Percentiles rank a stretch among this genome's conserved stretches.
Conservation (phyloP, 768 basidiomycete species). For the Tricholoma matsutake region DNA sequence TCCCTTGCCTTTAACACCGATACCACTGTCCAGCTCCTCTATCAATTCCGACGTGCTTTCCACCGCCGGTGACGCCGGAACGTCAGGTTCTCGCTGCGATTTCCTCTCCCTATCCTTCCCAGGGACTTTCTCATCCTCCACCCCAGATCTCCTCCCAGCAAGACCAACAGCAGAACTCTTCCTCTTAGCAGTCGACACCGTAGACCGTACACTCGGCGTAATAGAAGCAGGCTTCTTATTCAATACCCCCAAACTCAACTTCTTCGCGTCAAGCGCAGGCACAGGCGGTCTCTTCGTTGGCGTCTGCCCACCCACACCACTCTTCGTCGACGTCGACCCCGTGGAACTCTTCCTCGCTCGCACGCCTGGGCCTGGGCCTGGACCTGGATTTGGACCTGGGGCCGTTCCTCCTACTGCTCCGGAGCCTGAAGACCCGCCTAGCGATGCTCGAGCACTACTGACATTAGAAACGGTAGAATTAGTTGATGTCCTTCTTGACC, state of each 20-base stretch:
- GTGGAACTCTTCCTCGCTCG: slow-evolving; percentile 15
- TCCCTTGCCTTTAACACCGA: slow-evolving; percentile 23
- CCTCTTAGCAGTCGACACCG: slow-evolving; percentile 26
- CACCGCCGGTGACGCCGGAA: not conserved
- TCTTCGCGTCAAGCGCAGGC: slow-evolving; percentile 28
- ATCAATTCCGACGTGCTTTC: not conserved
- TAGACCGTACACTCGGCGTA: slow-evolving; percentile 19
- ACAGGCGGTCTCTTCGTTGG: slow-evolving; percentile 30
- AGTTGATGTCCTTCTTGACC: slow-evolving; percentile 31
- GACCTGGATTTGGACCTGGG: no score
- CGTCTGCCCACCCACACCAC: slow-evolving; percentile 10
- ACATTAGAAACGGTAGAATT: slow-evolving; percentile 26
- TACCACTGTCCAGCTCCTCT: slow-evolving; percentile 14
- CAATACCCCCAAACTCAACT: slow-evolving; percentile 24
- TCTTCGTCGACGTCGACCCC: slow-evolving; percentile 23
- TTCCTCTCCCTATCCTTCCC: slow-evolving; percentile 11
- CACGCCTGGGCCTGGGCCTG: not conserved
- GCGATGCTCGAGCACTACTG: slow-evolving; percentile 8
- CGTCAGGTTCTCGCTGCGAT: slow-evolving; percentile 2
- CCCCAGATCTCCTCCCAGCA: not conserved
- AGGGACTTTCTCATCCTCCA: slow-evolving; percentile 5
- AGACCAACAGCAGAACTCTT: slow-evolving; percentile 16
- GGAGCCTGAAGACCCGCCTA: slow-evolving; percentile 4
- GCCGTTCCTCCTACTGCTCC: not conserved
- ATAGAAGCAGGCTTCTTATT: slow-evolving; percentile 21